phyloP scores from a whole-genome alignment of 2,329 filamentous ascomycete species.

The Diplocarpon mali region DNA sequence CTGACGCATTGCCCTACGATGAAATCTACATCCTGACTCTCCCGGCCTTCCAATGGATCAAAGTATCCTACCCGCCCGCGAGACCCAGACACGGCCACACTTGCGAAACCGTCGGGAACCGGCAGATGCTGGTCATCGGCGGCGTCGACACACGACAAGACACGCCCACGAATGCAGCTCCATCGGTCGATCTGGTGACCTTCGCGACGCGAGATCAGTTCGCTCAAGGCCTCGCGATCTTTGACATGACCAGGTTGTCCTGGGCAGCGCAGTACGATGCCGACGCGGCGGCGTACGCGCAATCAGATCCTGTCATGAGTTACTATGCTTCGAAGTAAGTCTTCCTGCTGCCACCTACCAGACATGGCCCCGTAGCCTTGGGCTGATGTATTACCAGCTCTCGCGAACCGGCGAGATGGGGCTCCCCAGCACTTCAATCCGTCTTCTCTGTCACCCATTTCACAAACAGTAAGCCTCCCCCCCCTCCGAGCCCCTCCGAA shows the following conservation, averaged over 20 bases:
- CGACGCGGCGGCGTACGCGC: constrained; percentile 7
- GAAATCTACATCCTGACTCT: constrained; percentile 17
- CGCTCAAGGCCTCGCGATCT: constrained; percentile 12
- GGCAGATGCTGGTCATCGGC: constrained; percentile 14
- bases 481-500: background rate
- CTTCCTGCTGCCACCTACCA: background rate
- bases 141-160: constrained; percentile 9
- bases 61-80: constrained; percentile 4
- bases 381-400: background rate
- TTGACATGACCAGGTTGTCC: constrained; percentile 12
- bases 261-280: constrained; percentile 10
- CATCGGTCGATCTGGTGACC: constrained; percentile 3
- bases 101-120: constrained; percentile 10
- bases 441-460: constrained; percentile 7
- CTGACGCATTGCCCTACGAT: constrained; percentile 4
- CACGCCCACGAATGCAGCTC: background rate
- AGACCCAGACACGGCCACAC: constrained; percentile 8
- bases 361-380: background rate
- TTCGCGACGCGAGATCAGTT: constrained; percentile 8
- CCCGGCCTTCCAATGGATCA: constrained; percentile 16
- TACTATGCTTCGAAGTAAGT: constrained; percentile 10
- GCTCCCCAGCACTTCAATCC: background rate
- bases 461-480: background rate
- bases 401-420: constrained; percentile 5
- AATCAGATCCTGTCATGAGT: constrained; percentile 10